A percentile compares a stretch with the other conserved stretches of the same genome.
These are phyloP conservation scores for Globisporangium uncinulatum DNA, from an alignment of 352 stramenopile species.

Conservation along the genomic window DNA sequence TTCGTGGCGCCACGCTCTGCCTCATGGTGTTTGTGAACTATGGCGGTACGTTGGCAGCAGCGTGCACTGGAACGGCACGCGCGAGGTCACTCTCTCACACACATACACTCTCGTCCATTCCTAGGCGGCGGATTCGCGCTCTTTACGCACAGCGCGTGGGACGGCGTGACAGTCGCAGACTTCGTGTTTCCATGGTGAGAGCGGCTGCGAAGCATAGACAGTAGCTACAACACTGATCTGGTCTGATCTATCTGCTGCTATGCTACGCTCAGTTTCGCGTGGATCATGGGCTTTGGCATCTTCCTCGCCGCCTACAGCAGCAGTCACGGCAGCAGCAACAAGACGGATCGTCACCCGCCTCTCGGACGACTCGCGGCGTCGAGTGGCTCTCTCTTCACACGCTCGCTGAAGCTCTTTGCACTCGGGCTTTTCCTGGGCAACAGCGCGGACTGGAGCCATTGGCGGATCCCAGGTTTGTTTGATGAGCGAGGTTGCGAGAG, in stretches of 20 bases:
- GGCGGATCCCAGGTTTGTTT: conserved; percentile 54
- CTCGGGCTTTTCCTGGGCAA: conserved; percentile 77
- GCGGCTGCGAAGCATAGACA: not conserved
- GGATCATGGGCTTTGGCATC: conserved; percentile 77
- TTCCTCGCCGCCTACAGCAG: conserved; percentile 16
- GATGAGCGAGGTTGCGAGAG: not conserved
- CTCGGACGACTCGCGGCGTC: not conserved
- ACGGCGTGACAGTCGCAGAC: conserved; percentile 71
- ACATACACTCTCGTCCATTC: not conserved
- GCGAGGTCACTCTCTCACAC: not conserved
- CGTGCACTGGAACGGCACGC: not conserved
- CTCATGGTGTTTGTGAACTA: conserved; percentile 89
- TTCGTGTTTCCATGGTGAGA: conserved; percentile 74
- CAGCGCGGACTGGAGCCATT: conserved; percentile 38
- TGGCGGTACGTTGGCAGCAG: conserved; percentile 26
- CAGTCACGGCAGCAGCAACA: not conserved
- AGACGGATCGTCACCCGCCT: not conserved
- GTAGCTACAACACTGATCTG: not conserved
- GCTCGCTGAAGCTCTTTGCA: conserved; percentile 43
- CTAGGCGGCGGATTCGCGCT: conserved; percentile 46
- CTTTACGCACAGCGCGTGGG: conserved; percentile 73
- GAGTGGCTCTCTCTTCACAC: conserved; percentile 9
- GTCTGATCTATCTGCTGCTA: not conserved
- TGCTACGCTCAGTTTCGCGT: conserved; percentile 50
- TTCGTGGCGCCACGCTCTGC: conserved; percentile 68